Percentiles rank a stretch among this genome's conserved stretches.
Evolutionary conservation across 495 filamentous ascomycete genomes (phyloP).

Genomic region (Penicillium coffeae): DNA sequence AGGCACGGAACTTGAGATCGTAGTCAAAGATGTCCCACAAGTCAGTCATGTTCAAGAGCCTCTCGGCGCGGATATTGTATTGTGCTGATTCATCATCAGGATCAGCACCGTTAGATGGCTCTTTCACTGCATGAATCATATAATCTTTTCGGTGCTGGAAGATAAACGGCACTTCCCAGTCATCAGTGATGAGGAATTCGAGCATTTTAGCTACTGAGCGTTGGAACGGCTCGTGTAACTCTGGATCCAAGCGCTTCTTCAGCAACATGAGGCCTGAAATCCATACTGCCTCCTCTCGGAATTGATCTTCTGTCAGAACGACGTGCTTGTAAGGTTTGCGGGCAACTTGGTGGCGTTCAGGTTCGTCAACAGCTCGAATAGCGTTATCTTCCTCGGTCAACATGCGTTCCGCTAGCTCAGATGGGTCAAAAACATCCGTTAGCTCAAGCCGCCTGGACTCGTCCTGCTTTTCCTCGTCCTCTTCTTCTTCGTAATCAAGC

Average conservation of each 20-base stretch:
- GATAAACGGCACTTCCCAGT: conserved; percentile 93
- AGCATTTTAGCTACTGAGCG: conserved; percentile 88
- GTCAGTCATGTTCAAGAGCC: conserved; percentile 86
- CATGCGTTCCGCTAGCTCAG: conserved; percentile 86
- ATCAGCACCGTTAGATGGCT: conserved; percentile 48
- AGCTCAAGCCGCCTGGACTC: conserved; percentile 76
- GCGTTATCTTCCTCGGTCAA: conserved; percentile 92
- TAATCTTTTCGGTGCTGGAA: conserved; percentile 98
- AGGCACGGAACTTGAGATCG: conserved; percentile 87
- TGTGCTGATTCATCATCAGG: conserved; percentile 63
- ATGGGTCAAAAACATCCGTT: conserved; percentile 97
- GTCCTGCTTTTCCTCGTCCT: conserved; percentile 63
- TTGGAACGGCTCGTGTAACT: conserved; percentile 76
- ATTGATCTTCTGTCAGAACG: conserved; percentile 70
- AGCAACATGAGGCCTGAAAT: conserved; percentile 84
- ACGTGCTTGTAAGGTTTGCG: conserved; percentile 81
- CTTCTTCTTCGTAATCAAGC: conserved; percentile 71
- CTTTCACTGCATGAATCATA: conserved; percentile 84
- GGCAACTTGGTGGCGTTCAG: conserved; percentile 89
- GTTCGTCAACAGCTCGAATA: conserved; percentile 81
- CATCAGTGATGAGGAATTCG: conserved; percentile 87
- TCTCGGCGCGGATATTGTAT: conserved; percentile 75
- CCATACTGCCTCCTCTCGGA: conserved; percentile 86
- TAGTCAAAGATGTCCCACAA: conserved; percentile 92
- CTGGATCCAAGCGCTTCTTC: conserved; percentile 67